Base-by-base conservation (phyloP, 106 monocot species). In the Apostasia shenzhenica region DNA sequence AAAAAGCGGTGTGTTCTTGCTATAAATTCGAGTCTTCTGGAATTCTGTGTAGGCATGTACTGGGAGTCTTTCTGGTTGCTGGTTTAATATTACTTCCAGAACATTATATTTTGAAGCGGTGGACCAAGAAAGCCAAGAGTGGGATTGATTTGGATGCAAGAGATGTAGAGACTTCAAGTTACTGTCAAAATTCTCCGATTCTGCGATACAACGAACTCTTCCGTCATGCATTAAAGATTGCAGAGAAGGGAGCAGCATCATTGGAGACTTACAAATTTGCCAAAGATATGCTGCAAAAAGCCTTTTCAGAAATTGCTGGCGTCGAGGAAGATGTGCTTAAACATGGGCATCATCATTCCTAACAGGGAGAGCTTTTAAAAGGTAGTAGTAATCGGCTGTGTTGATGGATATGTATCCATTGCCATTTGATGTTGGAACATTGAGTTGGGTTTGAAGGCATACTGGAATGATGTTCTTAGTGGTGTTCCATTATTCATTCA, bases 41-140 rank as follows among this genome's bases (percentile, higher is more conserved):
- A 51, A 80, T 93, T 55, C 45, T 82, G 10, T 93, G 93, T 54
- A 81, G 89, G 57, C 93, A 93, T 73, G 78, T 89, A 4, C 58
- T 93, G 37, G 58, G 56, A 13, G 81, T 93, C 40, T 80, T 89
- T 57, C 61, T 83, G 56, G 61, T 67, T 44, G 56, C 67, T 50
- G 76, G 79, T 6, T 48, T 77, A 3, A 69, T 67, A 11, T 51
- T 62, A 43, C 67, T 93, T 59, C 93, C 89, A 2, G 81, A 89
- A 9, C 76, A 83, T 13, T 89, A 79, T 54, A 75, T 93, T 48
- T 57, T 76, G 13, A 86, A 75, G 63, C 44, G 93, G 65, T 93
- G 93, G 93, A 93, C 85, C 8, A 78, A 55, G 69, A 83, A 79
- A 63, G 89, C 93, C 55, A 89, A 76, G 72, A 71, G 67, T 69